Base-by-base conservation (phyloP, 768 basidiomycete species). In the Agaricus blazei region DNA sequence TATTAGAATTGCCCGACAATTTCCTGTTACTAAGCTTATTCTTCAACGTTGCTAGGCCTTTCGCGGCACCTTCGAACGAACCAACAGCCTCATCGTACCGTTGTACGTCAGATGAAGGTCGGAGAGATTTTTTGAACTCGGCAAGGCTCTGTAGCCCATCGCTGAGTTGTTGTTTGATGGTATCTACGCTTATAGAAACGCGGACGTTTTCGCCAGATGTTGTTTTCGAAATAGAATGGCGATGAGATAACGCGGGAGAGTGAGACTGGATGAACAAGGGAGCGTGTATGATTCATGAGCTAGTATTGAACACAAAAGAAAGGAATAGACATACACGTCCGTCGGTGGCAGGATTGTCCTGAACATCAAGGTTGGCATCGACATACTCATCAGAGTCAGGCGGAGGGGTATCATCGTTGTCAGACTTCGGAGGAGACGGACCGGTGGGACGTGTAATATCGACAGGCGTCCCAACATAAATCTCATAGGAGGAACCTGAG, bases 101-200 rank as follows among this genome's bases (percentile, higher is more conserved):
- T 29, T 56, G 54, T 31, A 49, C 54, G 15, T 56, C 54, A 45
- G 47, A 43, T 6, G 54, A 56, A 24, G 42, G 41, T 5, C 54
- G 48, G 9, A 56, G 40, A 28, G 48, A 49, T 19, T 56, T 50
- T 37, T 56, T 56, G 48, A 56, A 49, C 31, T 56, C 54, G 28
- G 48, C 41, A 3, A 56, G 54, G 19, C 42, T 44, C 50, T 50
- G 54, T 23, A 56, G 14, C 28, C 48, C 41, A 31, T 56, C 54
- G 27, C 42, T 56, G 31, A 56, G 48, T 36, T 49, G 48, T 45
- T 56, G 54, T n/a, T 56, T 50, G 54, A 56, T 50, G 12, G 54
- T 55, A 7, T 55, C 54, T 27, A 55, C 54, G 12, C 47, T 48
- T 19, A 55, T 31, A 6, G 48, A 56, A 14, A 50, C 48, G 14